Percentiles rank a stretch among this genome's conserved stretches.
These are phyloP conservation scores for Pseudonectria foliicola DNA, from an alignment of 2,329 filamentous ascomycete genomes.

Conservation along the genomic window DNA sequence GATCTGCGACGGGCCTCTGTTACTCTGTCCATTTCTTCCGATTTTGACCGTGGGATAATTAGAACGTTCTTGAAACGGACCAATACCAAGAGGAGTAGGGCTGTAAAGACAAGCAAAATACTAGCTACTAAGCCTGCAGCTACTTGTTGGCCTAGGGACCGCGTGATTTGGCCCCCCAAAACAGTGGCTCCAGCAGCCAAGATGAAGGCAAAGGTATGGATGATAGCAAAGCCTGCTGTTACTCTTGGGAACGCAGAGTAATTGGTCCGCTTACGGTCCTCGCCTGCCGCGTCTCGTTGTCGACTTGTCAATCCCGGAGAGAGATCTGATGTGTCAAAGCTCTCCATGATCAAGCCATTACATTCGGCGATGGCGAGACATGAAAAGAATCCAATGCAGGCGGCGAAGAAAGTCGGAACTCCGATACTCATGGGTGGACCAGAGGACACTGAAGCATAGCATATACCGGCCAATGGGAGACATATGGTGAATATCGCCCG, in stretches of 20 bases:
- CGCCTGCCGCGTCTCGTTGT: slow-evolving; percentile 34
- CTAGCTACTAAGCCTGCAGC: slow-evolving; percentile 63
- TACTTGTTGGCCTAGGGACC: slow-evolving; percentile 58
- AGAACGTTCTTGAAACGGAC: slow-evolving; percentile 58
- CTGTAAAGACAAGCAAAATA: slow-evolving; percentile 57
- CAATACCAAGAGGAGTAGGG: slow-evolving; percentile 55
- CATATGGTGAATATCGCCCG: slow-evolving; percentile 59
- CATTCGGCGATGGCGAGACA: slow-evolving; percentile 70
- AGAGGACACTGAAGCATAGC: slow-evolving; percentile 59
- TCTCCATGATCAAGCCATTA: slow-evolving; percentile 71
- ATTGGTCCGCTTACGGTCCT: slow-evolving; percentile 48
- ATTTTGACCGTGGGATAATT: slow-evolving; percentile 59
- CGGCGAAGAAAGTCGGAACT: slow-evolving; percentile 60
- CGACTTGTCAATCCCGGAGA: slow-evolving; percentile 62
- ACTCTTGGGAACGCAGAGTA: slow-evolving; percentile 72
- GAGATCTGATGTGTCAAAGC: slow-evolving; percentile 73
- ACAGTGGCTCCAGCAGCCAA: slow-evolving; percentile 62
- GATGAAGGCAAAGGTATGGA: slow-evolving; percentile 63
- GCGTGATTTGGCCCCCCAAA: slow-evolving; percentile 59
- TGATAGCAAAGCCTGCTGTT: slow-evolving; percentile 61
- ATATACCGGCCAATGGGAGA: slow-evolving; percentile 59
- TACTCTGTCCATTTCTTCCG: slow-evolving; percentile 46
- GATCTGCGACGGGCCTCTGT: slow-evolving; percentile 43
- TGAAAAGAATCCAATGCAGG: slow-evolving; percentile 61
- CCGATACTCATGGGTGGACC: slow-evolving; percentile 54